phyloP scores from a whole-genome alignment of 345 rosid genomes.

The Psidium friedrichsthalianum region DNA sequence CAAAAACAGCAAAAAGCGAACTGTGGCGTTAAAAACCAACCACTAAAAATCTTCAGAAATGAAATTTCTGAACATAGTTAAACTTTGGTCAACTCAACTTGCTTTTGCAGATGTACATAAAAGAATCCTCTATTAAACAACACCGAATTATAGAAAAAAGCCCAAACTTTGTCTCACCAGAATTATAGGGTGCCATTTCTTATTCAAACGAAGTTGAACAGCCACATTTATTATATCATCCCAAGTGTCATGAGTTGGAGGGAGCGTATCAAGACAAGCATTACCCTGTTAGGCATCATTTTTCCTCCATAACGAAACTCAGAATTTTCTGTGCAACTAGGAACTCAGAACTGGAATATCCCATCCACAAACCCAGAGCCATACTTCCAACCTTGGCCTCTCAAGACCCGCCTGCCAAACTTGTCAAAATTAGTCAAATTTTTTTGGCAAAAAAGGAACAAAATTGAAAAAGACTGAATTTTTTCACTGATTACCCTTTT shows the following conservation, averaged over 20 bases:
- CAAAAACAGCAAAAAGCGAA: neutral
- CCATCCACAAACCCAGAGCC: constrained; percentile 96
- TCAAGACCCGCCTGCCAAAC: constrained; percentile 65
- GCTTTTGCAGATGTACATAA: neutral
- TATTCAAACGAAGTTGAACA: constrained; percentile 75
- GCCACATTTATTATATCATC: constrained; percentile 75
- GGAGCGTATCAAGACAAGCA: constrained; percentile 52
- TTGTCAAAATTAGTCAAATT: neutral
- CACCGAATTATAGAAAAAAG: neutral
- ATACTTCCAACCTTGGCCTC: constrained; percentile 90
- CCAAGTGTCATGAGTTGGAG: constrained; percentile 65
- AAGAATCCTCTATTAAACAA: neutral
- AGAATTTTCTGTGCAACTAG: constrained; percentile 63
- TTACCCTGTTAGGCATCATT: constrained; percentile 29
- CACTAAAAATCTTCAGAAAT: neutral
- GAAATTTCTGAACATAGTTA: neutral
- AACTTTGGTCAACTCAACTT: neutral
- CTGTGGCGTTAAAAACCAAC: neutral
- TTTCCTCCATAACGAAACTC: constrained; percentile 36
- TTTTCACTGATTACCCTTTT: constrained; percentile 27
- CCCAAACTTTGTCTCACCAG: constrained; percentile 28
- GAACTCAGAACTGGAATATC: constrained; percentile 71
- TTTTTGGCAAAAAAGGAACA: neutral
- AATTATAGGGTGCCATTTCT: constrained; percentile 62
- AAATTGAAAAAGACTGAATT: neutral